Evolutionary conservation across 306 rosid species (phyloP).

Genomic region (Spatholobus suberectus): DNA sequence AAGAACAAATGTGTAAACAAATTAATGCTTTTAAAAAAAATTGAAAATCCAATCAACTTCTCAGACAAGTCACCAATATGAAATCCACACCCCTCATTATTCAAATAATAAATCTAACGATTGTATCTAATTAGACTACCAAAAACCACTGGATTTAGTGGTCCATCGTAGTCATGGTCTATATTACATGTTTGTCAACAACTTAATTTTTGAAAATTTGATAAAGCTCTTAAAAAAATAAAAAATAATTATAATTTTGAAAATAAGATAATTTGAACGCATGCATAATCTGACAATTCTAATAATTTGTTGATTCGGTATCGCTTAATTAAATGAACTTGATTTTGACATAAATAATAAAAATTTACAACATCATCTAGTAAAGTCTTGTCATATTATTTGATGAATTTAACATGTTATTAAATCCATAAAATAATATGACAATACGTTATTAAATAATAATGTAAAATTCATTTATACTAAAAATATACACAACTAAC

Average conservation of each 20-base stretch:
- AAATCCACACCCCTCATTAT: too few species aligned
- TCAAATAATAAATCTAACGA: too few species aligned
- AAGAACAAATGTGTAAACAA: too few species aligned
- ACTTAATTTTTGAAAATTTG: neutral
- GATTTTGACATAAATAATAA: neutral
- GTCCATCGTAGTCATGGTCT: too few species aligned
- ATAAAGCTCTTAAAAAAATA: neutral
- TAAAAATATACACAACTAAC: neutral
- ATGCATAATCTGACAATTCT: neutral
- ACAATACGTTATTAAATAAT: neutral
- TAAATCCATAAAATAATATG: too few species aligned
- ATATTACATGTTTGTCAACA: neutral
- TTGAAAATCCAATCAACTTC: too few species aligned
- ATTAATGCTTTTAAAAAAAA: too few species aligned
- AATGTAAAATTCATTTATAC: neutral
- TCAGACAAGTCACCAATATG: too few species aligned
- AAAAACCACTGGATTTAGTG: too few species aligned
- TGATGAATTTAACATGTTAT: neutral
- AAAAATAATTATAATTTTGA: neutral
- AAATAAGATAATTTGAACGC: neutral
- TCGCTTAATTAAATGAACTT: neutral
- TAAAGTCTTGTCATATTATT: neutral
- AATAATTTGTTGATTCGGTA: neutral
- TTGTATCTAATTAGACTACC: too few species aligned
- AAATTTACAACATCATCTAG: neutral